Percentiles rank a stretch among this genome's conserved stretches.
Evolutionary conservation across 2,329 filamentous ascomycete genomes (phyloP).

Genomic region (Colletotrichum tropicicola): DNA sequence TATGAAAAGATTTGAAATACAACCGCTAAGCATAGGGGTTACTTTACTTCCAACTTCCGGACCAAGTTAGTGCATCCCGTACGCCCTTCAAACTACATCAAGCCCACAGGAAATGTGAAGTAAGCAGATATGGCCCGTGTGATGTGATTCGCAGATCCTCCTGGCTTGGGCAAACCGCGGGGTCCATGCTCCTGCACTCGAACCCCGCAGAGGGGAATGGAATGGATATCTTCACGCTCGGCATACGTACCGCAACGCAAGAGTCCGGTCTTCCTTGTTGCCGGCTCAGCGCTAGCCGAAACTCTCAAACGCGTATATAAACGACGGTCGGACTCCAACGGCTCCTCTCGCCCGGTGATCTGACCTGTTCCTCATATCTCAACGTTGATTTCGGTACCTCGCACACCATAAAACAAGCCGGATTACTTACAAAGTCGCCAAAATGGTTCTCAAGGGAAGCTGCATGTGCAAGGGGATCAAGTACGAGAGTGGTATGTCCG

Average conservation of each 20-base stretch:
- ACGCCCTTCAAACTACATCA: background rate
- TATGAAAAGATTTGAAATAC: background rate
- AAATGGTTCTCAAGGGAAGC: conserved; percentile 37
- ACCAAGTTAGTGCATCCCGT: background rate
- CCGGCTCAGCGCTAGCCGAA: conserved; percentile 19
- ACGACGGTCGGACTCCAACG: background rate
- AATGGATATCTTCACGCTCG: background rate
- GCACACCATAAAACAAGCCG: no score
- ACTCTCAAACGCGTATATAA: conserved; percentile 19
- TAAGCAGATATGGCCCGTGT: background rate
- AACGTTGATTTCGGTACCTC: no score
- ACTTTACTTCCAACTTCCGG: background rate
- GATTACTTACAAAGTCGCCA: no score
- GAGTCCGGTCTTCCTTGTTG: background rate
- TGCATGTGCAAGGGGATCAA: conserved; percentile 47
- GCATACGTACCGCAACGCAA: background rate
- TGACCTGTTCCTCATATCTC: no score
- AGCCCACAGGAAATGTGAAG: background rate
- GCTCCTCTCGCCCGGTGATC: background rate
- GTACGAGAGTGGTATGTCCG: conserved; percentile 43
- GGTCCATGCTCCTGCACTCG: background rate
- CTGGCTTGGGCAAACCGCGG: background rate
- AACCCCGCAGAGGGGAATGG: background rate
- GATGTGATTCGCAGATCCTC: background rate
- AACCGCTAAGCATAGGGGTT: background rate